Evolutionary conservation across 495 filamentous ascomycete species (phyloP).

Genomic region (Penicillium dipodomyicola): DNA sequence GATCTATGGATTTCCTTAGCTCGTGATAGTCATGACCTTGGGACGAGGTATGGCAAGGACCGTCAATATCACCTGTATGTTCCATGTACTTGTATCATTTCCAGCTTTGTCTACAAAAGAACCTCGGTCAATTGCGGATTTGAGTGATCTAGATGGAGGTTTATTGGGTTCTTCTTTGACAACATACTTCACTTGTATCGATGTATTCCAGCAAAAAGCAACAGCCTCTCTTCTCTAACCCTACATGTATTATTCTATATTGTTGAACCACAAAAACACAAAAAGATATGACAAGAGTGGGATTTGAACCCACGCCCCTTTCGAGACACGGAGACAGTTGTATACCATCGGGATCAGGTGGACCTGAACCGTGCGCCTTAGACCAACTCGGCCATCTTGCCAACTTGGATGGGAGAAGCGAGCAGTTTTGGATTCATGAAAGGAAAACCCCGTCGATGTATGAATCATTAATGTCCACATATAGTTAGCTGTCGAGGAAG

Average conservation of each 20-base stretch:
- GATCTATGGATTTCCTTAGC: background rate
- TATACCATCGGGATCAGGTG: slow-evolving; percentile 23
- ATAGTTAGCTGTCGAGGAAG: no score
- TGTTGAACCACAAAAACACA: no score
- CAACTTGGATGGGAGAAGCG: background rate
- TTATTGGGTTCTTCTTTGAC: no score
- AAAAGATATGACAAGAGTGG: slow-evolving; percentile 28
- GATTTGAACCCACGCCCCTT: slow-evolving; percentile 34
- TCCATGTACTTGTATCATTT: background rate
- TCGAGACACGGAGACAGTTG: slow-evolving; percentile 21
- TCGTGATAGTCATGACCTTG: background rate
- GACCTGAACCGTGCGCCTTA: slow-evolving; percentile 32
- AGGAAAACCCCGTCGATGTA: no score
- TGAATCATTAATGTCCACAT: no score
- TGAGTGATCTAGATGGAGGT: no score
- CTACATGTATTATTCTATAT: no score
- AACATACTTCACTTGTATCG: no score
- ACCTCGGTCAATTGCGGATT: no score
- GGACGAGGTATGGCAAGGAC: background rate
- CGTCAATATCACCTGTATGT: background rate
- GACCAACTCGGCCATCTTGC: slow-evolving; percentile 36
- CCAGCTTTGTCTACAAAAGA: no score
- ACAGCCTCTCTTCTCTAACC: background rate
- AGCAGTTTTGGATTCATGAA: background rate
- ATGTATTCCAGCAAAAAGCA: background rate